A percentile compares a stretch with the other conserved stretches of the same genome.
Evolutionary conservation across 140 eudicot species (phyloP).

Genomic region (Anethum foeniculum): DNA sequence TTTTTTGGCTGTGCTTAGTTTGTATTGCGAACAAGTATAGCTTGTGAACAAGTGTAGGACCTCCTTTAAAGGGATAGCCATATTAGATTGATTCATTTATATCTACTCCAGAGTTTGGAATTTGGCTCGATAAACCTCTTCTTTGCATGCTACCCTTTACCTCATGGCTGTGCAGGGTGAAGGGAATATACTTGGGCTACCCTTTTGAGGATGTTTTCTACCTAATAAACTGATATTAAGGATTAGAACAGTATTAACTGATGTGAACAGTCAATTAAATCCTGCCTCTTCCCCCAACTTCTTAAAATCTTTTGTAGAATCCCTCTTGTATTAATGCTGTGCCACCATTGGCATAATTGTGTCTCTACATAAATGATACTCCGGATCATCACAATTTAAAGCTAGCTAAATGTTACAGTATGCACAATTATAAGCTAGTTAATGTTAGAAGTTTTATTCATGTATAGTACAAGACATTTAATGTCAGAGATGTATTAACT

Average conservation of each 20-base stretch:
- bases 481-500: not conserved
- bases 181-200: not conserved
- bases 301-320: not conserved
- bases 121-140: too few species aligned
- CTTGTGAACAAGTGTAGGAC: not conserved
- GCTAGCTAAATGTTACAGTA: not conserved
- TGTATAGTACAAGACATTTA: too few species aligned
- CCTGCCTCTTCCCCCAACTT: not conserved
- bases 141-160: not conserved
- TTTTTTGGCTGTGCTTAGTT: not conserved
- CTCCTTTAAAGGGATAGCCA: not conserved
- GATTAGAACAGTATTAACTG: not conserved
- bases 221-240: not conserved
- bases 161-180: not conserved
- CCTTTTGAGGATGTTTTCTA: not conserved
- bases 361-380: not conserved
- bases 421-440: not conserved
- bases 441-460: not conserved
- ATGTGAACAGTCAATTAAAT: not conserved
- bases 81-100: not conserved
- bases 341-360: not conserved
- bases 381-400: not conserved
- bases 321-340: not conserved
- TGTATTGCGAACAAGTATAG: not conserved
- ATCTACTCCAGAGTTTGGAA: not conserved